Evolutionary conservation across 2,329 filamentous ascomycete species (phyloP).

Genomic region (Albifimbria verrucaria): DNA sequence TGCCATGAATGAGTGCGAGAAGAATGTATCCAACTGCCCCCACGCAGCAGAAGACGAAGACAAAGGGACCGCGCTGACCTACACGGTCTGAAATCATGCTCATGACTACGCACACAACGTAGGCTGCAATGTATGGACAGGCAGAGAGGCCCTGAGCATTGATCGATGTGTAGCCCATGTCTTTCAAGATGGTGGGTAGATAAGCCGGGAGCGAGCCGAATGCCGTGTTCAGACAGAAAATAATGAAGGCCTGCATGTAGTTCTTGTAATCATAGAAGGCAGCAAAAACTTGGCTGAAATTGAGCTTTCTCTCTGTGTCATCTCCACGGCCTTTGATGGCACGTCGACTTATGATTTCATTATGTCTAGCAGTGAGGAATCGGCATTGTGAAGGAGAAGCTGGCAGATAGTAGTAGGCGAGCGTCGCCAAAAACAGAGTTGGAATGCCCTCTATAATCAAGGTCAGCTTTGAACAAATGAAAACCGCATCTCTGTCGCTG

Average conservation of each 20-base stretch:
- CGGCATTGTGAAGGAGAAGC: conserved; percentile 48
- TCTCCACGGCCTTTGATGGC: conserved; percentile 42
- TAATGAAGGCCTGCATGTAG: conserved; percentile 42
- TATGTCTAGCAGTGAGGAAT: conserved; percentile 57
- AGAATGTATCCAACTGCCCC: conserved; percentile 63
- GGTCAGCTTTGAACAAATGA: not conserved
- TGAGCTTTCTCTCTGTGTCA: conserved; percentile 43
- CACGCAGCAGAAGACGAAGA: conserved; percentile 52
- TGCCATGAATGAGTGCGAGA: conserved; percentile 50
- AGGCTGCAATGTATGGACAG: conserved; percentile 67
- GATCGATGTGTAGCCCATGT: conserved; percentile 66
- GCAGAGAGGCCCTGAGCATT: conserved; percentile 70
- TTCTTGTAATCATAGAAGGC: conserved; percentile 46
- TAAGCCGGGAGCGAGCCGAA: conserved; percentile 53
- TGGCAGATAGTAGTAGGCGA: conserved; percentile 53
- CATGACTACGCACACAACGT: conserved; percentile 57
- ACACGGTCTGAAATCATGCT: conserved; percentile 64
- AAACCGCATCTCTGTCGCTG: not conserved
- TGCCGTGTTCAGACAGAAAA: conserved; percentile 37
- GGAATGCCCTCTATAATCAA: conserved; percentile 49
- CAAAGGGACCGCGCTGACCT: conserved; percentile 60
- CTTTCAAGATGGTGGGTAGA: conserved; percentile 57
- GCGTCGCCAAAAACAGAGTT: conserved; percentile 48
- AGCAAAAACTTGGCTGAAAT: conserved; percentile 42
- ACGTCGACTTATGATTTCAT: conserved; percentile 51